Evolutionary conservation across 441 rosid species (phyloP).

Genomic region (Pelargonium cotyledonis): DNA sequence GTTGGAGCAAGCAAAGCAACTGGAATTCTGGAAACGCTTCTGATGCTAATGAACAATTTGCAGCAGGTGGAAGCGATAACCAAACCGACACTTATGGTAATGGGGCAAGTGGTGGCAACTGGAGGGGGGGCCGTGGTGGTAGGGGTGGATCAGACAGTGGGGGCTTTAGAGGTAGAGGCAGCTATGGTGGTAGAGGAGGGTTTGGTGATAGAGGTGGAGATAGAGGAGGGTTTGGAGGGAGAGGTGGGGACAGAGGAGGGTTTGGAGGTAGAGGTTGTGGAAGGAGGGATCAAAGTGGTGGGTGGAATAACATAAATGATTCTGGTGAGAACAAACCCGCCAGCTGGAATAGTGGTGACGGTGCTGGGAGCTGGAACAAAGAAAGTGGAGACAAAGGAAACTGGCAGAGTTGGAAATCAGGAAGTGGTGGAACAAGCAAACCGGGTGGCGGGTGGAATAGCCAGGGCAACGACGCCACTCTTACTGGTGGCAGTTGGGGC

Average conservation of each 20-base stretch:
- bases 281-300: conserved; percentile 25
- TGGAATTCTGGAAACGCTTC: conserved; percentile 29
- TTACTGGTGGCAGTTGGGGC: conserved; percentile 13
- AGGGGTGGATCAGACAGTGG: conserved; percentile 20
- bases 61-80: conserved; percentile 14
- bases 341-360: conserved; percentile 29
- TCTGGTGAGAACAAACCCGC: conserved; percentile 29
- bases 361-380: conserved; percentile 21
- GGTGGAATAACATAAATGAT: conserved; percentile 27
- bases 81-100: conserved; percentile 23
- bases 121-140: conserved; percentile 32
- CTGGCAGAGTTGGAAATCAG: background rate
- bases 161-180: conserved; percentile 28
- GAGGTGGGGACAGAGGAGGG: background rate
- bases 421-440: conserved; percentile 1
- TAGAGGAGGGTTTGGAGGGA: background rate
- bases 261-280: background rate
- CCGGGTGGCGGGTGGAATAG: conserved; percentile 6
- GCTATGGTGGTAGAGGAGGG: conserved; percentile 24
- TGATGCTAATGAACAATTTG: background rate
- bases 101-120: conserved; percentile 36
- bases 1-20: conserved; percentile 22
- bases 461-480: background rate
- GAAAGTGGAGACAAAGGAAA: conserved; percentile 7
- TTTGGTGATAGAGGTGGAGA: conserved; percentile 34